Evolutionary conservation across 306 rosid genomes (phyloP), one percentile per base, ranked within the genome.

Genomic region (Hippophae rhamnoides): DNA sequence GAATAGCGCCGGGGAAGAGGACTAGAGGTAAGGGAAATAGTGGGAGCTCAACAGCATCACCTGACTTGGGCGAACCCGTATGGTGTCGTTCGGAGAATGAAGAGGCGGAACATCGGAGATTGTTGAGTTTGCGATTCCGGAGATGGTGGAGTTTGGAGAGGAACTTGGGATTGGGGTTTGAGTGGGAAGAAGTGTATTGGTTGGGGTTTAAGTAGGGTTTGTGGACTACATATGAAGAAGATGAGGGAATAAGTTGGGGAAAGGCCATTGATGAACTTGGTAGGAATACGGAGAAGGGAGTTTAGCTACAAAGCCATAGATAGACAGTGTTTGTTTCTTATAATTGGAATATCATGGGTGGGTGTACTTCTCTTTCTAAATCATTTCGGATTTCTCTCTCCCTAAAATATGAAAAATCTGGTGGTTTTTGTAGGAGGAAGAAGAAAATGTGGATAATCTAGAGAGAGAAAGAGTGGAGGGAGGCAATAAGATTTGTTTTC

Each of bases 1-100:
- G 88, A 40, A 88, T 84, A 0, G 99, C 97, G 41, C 99, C 99
- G 1, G 99, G 99, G 76, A 93, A 93, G 64, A 93, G 95, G 1
- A 93, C 97, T 0, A 93, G 72, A 1, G 97, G 95, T 5, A 93
- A 78, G 3, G 99, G 99, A 26, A 93, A 93, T 6, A 93, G 82
- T 1, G 99, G 99, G 41, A 93, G 95, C 70, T 93, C 97, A 0
- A 89, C 93, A 57, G 78, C 75, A 69, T 93, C 97, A 59, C 75
- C 82, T 0, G 94, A 82, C 13, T 84, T 84, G 8, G 97, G 81
- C 10, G 90, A 84, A 65, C 78, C 82, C 0, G 94, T 71, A 79
- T 81, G 81, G 72, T 80, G 83, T 68, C 86, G 76, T 83, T 88
- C 97, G 9, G 99, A 63, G 87, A 81, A 87, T 3, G 96, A 92